Evolutionary conservation across 2,329 filamentous ascomycete species (phyloP).

Genomic region (Orbilia javanica): DNA sequence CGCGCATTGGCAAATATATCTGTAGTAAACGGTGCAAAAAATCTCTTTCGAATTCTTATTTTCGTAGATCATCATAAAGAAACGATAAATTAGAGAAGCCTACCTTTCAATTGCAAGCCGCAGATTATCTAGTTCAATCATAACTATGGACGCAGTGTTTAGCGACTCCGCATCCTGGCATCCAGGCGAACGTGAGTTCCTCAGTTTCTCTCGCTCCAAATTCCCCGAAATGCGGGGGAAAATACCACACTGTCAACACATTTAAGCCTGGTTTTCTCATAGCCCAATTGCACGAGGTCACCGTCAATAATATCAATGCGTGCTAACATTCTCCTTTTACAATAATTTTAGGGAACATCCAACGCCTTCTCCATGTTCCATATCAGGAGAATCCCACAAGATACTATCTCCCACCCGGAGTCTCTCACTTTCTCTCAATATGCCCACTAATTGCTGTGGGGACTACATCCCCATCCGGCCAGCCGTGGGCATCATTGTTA

Average conservation of each 20-base stretch:
- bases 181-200: constrained; percentile 35
- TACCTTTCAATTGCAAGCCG: background rate
- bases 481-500: constrained; percentile 83
- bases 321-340: constrained; percentile 11
- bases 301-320: constrained; percentile 12
- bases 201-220: background rate
- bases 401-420: constrained; percentile 73
- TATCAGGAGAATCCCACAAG: constrained; percentile 75
- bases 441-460: constrained; percentile 80
- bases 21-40: background rate
- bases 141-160: constrained; percentile 22
- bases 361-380: constrained; percentile 73
- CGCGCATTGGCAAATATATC: too few relatives aligned
- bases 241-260: constrained; percentile 37
- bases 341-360: constrained; percentile 68
- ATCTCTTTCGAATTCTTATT: background rate
- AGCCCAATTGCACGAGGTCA: background rate
- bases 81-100: too few relatives aligned
- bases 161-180: constrained; percentile 16
- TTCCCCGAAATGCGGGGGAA: background rate
- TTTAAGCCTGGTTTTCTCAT: background rate
- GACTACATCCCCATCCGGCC: constrained; percentile 74
- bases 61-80: too few relatives aligned
- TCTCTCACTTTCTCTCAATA: constrained; percentile 72
- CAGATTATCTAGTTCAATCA: background rate